Base-by-base conservation (phyloP, 1,284 basidiomycete genomes). In the Anthracocystis setariae region DNA sequence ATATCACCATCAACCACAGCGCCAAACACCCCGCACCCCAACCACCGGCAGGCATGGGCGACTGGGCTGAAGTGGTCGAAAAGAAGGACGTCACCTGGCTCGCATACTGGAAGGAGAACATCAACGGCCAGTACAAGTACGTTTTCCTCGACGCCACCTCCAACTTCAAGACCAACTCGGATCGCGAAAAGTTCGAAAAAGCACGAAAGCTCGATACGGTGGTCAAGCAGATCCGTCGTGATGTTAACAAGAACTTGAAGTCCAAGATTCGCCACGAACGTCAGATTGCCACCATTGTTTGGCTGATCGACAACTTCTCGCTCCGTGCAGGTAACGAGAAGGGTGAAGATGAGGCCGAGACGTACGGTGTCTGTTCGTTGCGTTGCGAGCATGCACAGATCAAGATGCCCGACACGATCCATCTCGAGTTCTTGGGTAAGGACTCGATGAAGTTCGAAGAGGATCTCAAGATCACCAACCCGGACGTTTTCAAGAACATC, bases 371-470 rank as follows among this genome's bases (percentile, higher is more conserved):
- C 35, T 82, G 81, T 52, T 82, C 81, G 21, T 55, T 82, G 57
- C 74, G 79, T 18, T 77, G 77, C 51, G 81, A 81, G 52, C 81
- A 82, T 45, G 77, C 78, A 10, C 79, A 75, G 51, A 63, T 78
- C 27, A 64, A 81, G 32, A 64, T 63, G 44, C 77, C 78, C 5
- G 69, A 76, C 46, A 67, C 74, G 53, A 63, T 82, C 46, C 76
- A 82, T 51, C 76, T 82, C 32, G 77, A 77, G 35, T 82, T 82
- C 59, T 59, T 82, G 15, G 81, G 81, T 17, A 82, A 82, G 47
- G 81, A 82, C 63, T 80, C 78, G 48, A 82, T 82, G 80, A 77
- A 76, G 55, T 82, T 82, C 53, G 81, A 82, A 20, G 80, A 82
- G 56, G 78, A 75, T 32, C 69, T 81, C 27, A 76, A 73, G 32